Evolutionary conservation across 2,329 filamentous ascomycete genomes (phyloP).

Genomic region (Aureobasidium sp.): DNA sequence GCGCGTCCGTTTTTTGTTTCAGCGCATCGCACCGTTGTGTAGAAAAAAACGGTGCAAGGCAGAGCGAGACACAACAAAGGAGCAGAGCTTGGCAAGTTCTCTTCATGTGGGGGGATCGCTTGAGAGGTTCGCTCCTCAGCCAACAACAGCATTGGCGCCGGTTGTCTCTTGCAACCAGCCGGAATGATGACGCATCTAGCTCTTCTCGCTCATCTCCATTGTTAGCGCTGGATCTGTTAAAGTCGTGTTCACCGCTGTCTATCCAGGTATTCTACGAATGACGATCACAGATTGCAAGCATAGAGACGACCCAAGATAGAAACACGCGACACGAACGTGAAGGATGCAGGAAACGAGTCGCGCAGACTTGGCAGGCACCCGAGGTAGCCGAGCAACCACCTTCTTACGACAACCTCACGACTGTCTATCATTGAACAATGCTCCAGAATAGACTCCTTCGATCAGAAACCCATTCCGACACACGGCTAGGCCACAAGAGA

Average conservation of each 20-base stretch:
- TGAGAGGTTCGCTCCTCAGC: neutral
- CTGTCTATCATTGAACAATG: neutral
- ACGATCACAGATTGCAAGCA: neutral
- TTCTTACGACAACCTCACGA: neutral
- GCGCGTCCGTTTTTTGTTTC: neutral
- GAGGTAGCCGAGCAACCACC: too few relatives aligned
- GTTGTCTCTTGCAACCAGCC: slow-evolving; percentile 4
- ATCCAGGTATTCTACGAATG: neutral
- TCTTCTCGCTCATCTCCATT: neutral
- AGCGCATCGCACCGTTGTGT: neutral
- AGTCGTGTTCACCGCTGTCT: neutral
- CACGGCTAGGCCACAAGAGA: neutral
- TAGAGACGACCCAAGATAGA: neutral
- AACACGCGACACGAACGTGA: neutral
- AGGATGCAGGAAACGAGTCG: neutral
- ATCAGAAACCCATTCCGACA: neutral
- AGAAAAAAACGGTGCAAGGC: neutral
- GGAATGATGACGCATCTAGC: neutral
- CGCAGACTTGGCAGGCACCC: neutral
- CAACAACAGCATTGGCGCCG: slow-evolving; percentile 1
- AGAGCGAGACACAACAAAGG: neutral
- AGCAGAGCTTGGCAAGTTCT: neutral
- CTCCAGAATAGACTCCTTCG: neutral
- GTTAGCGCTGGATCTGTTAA: neutral
- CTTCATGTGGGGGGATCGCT: neutral